Base-by-base conservation (phyloP, 176 grass and related monocot species). In the Saccharum officinarum region DNA sequence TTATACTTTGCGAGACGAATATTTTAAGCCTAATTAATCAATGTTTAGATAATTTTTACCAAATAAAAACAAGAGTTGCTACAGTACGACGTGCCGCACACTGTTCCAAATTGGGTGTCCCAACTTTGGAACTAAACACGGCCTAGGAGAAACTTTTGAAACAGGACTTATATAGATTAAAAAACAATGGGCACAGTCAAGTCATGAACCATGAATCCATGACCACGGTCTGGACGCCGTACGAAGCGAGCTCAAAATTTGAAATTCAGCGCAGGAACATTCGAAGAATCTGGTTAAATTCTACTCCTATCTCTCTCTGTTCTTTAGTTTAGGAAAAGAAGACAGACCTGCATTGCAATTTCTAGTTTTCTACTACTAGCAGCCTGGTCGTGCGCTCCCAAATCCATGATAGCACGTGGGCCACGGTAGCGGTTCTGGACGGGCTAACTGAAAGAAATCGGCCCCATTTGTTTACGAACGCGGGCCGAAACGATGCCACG, bases 211-310 rank as follows among this genome's bases (percentile, higher is more conserved):
- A 46, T 28, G 40, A 4, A 63, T 63, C n/a, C 40, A 8, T 45
- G 70, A 73, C 4, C 41, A 28, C 11, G 22, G 36, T 8, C 22
- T 6, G 36, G 6, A 18, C 6, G 22, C 20, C 55, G 38, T 62
- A 28, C 8, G 8, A 42, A 63, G 0, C 22, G 28, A 67, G 23
- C 39, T 67, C 41, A 47, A 45, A 67, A 46, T 28, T 66, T 66
- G 8, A 46, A 79, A 28, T 80, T 47, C 77, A 77, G 75, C 75
- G 20, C 1, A 14, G 77, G 61, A 67, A 80, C 16, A 34, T 66
- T 66, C 40, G 3, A 30, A 67, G 40, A 46, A 80, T 34, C 40
- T 7, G 15, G 40, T 12, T n/a, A 8, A 36, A 59, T 37, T 37
- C 0, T 42, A 34, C 33, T n/a, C 40, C 4, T 33, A 2, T 6